phyloP scores from a whole-genome alignment of 176 grass and related monocot species.

The Carex cristatella region DNA sequence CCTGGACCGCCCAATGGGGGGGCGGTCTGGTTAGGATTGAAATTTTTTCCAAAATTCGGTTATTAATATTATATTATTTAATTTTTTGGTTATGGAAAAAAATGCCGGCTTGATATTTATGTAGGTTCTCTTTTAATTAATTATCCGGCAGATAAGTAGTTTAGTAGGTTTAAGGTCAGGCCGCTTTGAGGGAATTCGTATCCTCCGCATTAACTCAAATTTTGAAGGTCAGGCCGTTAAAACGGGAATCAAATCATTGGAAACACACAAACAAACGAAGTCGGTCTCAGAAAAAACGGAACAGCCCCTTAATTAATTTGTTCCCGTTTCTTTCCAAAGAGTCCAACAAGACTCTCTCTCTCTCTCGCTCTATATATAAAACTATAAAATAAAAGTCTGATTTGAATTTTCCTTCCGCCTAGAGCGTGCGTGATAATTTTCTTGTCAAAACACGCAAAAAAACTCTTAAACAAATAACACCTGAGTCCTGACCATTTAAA shows the following conservation, averaged over 20 bases:
- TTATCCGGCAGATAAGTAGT: too few relatives aligned
- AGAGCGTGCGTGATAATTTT: background rate
- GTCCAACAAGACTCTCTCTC: background rate
- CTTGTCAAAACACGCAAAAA: slow-evolving; percentile 3
- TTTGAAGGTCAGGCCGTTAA: too few relatives aligned
- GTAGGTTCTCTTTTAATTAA: too few relatives aligned
- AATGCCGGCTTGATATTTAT: too few relatives aligned
- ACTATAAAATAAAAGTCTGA: background rate
- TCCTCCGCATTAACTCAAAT: too few relatives aligned
- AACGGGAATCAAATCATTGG: background rate
- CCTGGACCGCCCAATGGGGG: too few relatives aligned
- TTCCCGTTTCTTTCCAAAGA: background rate
- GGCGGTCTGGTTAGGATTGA: too few relatives aligned
- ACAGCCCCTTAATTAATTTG: background rate
- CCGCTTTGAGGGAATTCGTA: too few relatives aligned
- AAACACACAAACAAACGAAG: background rate
- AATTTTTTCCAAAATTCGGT: too few relatives aligned
- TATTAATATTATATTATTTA: too few relatives aligned
- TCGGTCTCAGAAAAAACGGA: background rate
- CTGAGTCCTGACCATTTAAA: background rate
- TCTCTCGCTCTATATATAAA: background rate
- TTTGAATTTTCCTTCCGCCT: background rate
- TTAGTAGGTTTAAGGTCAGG: too few relatives aligned
- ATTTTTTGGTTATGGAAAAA: too few relatives aligned
- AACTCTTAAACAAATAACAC: background rate